A percentile compares a stretch with the other conserved stretches of the same genome.
Conservation (phyloP, 768 basidiomycete genomes). For the Amanita polypyramis region DNA sequence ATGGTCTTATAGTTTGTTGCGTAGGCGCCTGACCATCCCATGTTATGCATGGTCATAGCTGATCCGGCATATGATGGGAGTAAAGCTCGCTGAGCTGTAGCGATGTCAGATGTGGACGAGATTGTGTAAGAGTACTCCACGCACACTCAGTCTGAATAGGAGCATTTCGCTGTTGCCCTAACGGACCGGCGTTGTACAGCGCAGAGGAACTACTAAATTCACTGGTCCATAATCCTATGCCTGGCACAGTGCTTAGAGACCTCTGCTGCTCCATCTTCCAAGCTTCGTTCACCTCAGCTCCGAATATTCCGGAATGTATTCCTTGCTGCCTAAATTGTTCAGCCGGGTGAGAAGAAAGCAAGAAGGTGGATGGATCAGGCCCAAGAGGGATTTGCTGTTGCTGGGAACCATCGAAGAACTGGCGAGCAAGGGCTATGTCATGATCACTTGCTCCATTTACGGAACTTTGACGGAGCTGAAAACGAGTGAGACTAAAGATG, state of each 20-base stretch:
- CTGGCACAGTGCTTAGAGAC: constrained; percentile 20
- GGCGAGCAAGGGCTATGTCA: constrained; percentile 65
- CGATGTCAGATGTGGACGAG: constrained; percentile 3
- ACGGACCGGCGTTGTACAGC: constrained; percentile 8
- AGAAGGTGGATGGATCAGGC: constrained; percentile 10
- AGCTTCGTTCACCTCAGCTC: constrained; percentile 33
- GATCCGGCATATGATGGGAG: not conserved
- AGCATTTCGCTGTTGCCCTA: constrained; percentile 25
- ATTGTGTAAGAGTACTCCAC: constrained; percentile 18
- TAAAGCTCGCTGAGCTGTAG: not conserved
- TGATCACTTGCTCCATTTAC: constrained; percentile 43
- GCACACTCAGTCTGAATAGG: constrained; percentile 27
- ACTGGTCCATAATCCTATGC: constrained; percentile 38
- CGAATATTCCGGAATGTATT: constrained; percentile 13
- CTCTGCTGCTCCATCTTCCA: constrained; percentile 45
- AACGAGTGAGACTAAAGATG: not conserved
- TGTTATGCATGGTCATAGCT: not conserved
- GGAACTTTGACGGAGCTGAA: constrained; percentile 62
- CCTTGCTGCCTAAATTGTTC: not conserved
- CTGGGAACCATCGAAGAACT: constrained; percentile 56
- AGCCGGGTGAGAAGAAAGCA: constrained; percentile 13
- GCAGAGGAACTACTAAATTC: constrained; percentile 32
- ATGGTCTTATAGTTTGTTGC: not conserved
- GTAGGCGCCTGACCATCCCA: constrained; percentile 1
- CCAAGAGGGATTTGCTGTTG: constrained; percentile 11